A percentile compares a stretch with the other conserved stretches of the same genome.
Conservation (phyloP, 1,284 basidiomycete genomes). For the Fomitopsis schrenkii region DNA sequence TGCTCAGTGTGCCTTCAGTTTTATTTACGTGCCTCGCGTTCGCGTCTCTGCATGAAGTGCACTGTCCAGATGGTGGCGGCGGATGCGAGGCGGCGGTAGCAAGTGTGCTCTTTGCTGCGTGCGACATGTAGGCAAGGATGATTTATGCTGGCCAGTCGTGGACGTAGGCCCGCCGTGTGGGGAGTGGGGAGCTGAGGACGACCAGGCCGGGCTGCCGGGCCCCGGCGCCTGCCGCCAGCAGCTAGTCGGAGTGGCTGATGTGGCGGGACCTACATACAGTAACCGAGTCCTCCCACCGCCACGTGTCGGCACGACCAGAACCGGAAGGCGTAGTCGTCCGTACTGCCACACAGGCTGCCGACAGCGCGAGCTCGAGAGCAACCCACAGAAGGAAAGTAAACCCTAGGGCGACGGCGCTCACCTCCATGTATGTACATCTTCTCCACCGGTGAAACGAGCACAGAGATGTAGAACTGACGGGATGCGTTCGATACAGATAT, state of each 20-base stretch:
- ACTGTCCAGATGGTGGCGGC: conserved; percentile 85
- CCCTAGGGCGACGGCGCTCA: no score
- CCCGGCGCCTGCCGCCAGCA: no score
- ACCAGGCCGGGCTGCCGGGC: no score
- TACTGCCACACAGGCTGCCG: no score
- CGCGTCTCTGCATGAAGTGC: conserved; percentile 83
- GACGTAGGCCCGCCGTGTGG: no score
- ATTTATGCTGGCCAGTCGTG: background rate
- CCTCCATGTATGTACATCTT: no score
- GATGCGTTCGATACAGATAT: background rate
- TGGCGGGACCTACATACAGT: no score
- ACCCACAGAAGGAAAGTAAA: background rate
- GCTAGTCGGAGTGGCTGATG: no score
- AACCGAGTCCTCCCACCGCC: background rate
- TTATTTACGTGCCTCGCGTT: conserved; percentile 64
- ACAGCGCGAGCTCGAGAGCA: background rate
- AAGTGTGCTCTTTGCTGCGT: conserved; percentile 76
- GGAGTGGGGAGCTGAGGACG: no score
- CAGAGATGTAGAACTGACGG: background rate
- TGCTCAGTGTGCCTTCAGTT: background rate
- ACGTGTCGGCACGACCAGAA: background rate
- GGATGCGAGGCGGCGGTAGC: conserved; percentile 59
- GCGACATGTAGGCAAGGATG: conserved; percentile 48
- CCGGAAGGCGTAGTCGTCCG: background rate
- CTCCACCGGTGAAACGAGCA: no score